Base-by-base conservation (phyloP, 306 rosid species). In the Rosa lucieae region DNA sequence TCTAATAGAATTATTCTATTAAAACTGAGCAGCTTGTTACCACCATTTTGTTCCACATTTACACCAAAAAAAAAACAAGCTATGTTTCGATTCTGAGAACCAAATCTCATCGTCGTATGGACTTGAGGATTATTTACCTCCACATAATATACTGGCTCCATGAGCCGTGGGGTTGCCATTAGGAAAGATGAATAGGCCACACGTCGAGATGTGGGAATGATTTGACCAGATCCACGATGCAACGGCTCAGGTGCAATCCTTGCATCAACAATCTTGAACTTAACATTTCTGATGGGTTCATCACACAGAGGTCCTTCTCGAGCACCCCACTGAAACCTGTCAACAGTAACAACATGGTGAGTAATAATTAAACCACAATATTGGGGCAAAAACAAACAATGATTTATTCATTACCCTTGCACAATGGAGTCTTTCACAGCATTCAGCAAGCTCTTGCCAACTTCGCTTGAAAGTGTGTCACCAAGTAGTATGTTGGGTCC, bases 271-370 rank as follows among this genome's bases (percentile, higher is more conserved):
- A 95, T 95, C 88, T 95, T 95, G 91, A 95, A 93, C 86, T 95
- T 93, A 8, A 95, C 99, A 68, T 95, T 95, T 85, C 99, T 88
- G 48, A 95, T 93, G 79, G 99, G 99, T 73, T 95, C 99, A 83
- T 95, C 99, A 75, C 99, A 95, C 15, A 95, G 89, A 26, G 99
- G 99, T 79, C 99, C 99, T 86, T 95, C 99, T 73, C 97, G 88
- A 79, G 99, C 99, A 79, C 97, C 99, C 99, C 98, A 95, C 70
- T 95, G 98, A 82, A 93, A 95, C 88, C 99, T 95, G 90, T 72
- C 74, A 63, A 76, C 78, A 82, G 78, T 39, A 63, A 77, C 67
- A 83, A 11, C 56, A 68, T 78, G 62, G 70, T 61, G 46, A 29
- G 70, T 35, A 68, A 58, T 12, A 39, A 79, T 53, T 65, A 82